Conservation (phyloP, 1,139 yeast species). For the Yamadazyma triangularis region DNA sequence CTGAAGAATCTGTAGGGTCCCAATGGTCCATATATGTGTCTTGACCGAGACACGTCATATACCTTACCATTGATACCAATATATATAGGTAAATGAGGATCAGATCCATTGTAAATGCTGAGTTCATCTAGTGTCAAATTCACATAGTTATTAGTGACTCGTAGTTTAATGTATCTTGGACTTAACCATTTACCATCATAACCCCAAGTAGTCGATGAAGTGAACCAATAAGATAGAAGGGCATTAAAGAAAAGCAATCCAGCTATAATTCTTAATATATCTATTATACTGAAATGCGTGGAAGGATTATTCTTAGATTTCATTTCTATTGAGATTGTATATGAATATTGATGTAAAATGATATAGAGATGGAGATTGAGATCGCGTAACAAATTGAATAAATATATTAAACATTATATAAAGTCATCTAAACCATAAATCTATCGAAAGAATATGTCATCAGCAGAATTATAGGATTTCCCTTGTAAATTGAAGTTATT, state of each 20-base stretch:
- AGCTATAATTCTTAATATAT: slow-evolving; percentile 39
- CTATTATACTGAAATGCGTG: slow-evolving; percentile 25
- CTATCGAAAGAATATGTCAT: slow-evolving; percentile 31
- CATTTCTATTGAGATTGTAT: neutral
- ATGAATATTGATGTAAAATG: too few species aligned
- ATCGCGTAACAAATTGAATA: too few species aligned
- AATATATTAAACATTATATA: too few species aligned
- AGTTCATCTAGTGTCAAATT: slow-evolving; percentile 47
- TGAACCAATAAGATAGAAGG: slow-evolving; percentile 47
- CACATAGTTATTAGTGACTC: slow-evolving; percentile 15
- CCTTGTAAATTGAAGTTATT: slow-evolving; percentile 35
- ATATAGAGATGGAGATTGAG: too few species aligned
- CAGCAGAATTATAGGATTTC: slow-evolving; percentile 14
- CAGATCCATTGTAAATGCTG: slow-evolving; percentile 49
- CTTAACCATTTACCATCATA: slow-evolving; percentile 51
- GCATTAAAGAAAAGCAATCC: slow-evolving; percentile 49
- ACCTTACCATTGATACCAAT: slow-evolving; percentile 65
- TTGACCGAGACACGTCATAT: slow-evolving; percentile 61
- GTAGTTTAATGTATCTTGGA: slow-evolving; percentile 33
- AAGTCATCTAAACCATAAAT: too few species aligned
- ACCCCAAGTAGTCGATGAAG: slow-evolving; percentile 50
- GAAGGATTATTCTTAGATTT: neutral
- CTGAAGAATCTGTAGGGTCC: slow-evolving; percentile 60
- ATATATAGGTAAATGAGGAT: slow-evolving; percentile 50
- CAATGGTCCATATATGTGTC: slow-evolving; percentile 57